Percentiles rank a stretch among this genome's conserved stretches.
Evolutionary conservation across 2,329 filamentous ascomycete species (phyloP).

Genomic region (Alternaria conjuncta): DNA sequence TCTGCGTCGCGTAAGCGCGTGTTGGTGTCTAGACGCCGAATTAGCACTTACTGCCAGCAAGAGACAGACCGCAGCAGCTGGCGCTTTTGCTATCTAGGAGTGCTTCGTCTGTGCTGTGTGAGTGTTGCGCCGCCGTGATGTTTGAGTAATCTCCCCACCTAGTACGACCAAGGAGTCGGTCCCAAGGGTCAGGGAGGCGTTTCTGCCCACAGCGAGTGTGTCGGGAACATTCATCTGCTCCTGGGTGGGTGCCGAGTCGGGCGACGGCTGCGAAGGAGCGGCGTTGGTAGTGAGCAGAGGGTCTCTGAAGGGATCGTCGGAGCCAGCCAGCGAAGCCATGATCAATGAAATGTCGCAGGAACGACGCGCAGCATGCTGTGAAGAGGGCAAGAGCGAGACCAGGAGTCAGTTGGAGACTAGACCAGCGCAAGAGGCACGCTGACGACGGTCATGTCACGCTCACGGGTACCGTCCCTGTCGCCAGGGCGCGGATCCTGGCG

Average conservation of each 20-base stretch:
- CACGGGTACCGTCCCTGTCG: conserved; percentile 5
- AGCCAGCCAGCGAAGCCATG: conserved; percentile 21
- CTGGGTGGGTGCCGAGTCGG: conserved; percentile 9
- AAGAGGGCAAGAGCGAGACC: background rate
- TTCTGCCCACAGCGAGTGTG: conserved; percentile 62
- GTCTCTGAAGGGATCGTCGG: conserved; percentile 12
- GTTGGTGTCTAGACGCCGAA: background rate
- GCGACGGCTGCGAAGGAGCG: conserved; percentile 42
- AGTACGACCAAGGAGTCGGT: conserved; percentile 66
- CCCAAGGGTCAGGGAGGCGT: conserved; percentile 66
- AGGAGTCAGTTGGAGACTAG: background rate
- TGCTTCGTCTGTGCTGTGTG: conserved; percentile 58
- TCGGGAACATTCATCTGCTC: conserved; percentile 28
- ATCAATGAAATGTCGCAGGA: conserved; percentile 18
- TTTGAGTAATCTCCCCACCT: conserved; percentile 50
- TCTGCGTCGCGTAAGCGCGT: conserved; percentile 37
- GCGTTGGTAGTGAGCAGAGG: conserved; percentile 14
- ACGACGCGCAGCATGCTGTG: conserved; percentile 8
- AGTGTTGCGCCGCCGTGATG: background rate
- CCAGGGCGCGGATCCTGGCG: conserved; percentile 18
- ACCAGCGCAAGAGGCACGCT: conserved; percentile 1
- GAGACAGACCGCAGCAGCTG: conserved; percentile 63
- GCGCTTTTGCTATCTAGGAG: conserved; percentile 56
- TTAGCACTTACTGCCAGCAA: conserved; percentile 53
- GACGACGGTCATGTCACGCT: background rate